These are phyloP conservation scores for Metschnikowia lochheadii DNA, from an alignment of 805 yeast genomes.

Conservation along the genomic window DNA sequence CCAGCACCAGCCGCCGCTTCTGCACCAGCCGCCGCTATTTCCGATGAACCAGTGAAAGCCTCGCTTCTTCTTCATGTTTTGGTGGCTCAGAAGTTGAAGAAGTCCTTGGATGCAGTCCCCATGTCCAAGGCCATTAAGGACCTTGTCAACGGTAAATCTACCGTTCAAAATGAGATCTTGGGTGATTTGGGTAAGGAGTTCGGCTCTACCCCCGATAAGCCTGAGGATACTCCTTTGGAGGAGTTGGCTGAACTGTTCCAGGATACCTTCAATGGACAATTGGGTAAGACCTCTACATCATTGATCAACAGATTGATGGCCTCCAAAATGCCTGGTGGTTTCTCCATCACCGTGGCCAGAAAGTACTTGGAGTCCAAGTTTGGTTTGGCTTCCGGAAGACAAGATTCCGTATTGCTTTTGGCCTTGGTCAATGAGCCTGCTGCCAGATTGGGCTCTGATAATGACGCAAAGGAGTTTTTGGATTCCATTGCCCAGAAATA, in stretches of 20 bases:
- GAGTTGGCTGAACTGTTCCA: slow-evolving; percentile 96
- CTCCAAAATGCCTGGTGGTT: slow-evolving; percentile 99
- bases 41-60: slow-evolving; percentile 90
- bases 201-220: slow-evolving; percentile 97
- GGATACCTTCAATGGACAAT: slow-evolving; percentile 79
- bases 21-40: slow-evolving; percentile 72
- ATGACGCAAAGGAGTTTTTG: slow-evolving; percentile 85
- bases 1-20: slow-evolving; percentile 69
- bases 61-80: slow-evolving; percentile 75
- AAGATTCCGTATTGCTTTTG: slow-evolving; percentile 78
- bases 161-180: slow-evolving; percentile 95
- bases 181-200: slow-evolving; percentile 99
- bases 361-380: slow-evolving; percentile 86
- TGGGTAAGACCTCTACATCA: slow-evolving; percentile 92
- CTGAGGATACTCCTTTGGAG: slow-evolving; percentile 94
- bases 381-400: slow-evolving; percentile 93
- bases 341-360: slow-evolving; percentile 86
- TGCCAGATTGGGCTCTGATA: slow-evolving; percentile 77
- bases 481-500: slow-evolving; percentile 80
- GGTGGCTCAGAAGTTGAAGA: slow-evolving; percentile 95
- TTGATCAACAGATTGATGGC: slow-evolving; percentile 88
- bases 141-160: slow-evolving; percentile 96
- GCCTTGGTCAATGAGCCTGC: slow-evolving; percentile 92
- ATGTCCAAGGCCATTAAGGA: slow-evolving; percentile 93
- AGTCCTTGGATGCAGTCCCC: slow-evolving; percentile 79